Percentiles rank a stretch among this genome's conserved stretches.
Evolutionary conservation across 306 rosid genomes (phyloP).

Genomic region (Gynostemma pentaphyllum): DNA sequence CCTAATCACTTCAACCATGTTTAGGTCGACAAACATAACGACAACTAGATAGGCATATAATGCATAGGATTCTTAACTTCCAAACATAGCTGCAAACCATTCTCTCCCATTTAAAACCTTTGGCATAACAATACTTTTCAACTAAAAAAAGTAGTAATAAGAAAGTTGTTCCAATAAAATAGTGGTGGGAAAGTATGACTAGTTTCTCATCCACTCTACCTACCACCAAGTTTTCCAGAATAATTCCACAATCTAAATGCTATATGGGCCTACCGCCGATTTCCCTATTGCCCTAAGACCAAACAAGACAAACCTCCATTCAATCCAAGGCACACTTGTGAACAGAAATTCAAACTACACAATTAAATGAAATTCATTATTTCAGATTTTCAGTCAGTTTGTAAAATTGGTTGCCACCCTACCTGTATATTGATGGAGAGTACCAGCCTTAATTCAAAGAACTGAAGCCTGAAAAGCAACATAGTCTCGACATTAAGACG

Average conservation of each 20-base stretch:
- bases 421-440: not conserved
- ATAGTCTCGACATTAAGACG: too few species aligned
- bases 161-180: not conserved
- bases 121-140: not conserved
- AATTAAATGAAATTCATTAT: not conserved
- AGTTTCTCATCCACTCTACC: not conserved
- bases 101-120: not conserved
- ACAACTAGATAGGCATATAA: too few species aligned
- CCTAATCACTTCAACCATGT: too few species aligned
- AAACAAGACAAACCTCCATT: not conserved
- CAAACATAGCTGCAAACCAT: too few species aligned
- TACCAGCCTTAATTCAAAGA: not conserved
- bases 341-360: constrained; percentile 9
- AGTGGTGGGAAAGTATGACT: not conserved
- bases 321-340: not conserved
- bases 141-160: not conserved
- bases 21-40: too few species aligned
- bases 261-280: not conserved
- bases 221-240: not conserved
- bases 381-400: not conserved
- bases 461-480: not conserved
- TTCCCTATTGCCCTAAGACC: not conserved
- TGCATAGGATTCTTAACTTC: too few species aligned
- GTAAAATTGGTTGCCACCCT: not conserved
- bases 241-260: constrained; percentile 4